Evolutionary conservation across 192 early-diverging fungal genomes (phyloP), one percentile per base, ranked within the genome.

Genomic region (Oehlia diaphana): DNA sequence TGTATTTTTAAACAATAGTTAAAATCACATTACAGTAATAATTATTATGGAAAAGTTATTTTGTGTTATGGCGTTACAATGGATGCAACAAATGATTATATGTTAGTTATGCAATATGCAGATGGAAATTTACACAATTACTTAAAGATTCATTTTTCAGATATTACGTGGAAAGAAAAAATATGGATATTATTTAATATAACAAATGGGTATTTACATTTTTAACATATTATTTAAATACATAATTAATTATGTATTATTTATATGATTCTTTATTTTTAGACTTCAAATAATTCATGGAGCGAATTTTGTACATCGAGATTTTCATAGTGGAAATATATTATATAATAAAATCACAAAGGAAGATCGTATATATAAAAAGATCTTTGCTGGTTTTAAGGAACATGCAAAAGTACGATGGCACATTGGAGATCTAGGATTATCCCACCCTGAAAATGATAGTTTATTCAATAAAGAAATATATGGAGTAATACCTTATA

Each of bases 311-410:
- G 13, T 75, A 26, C 74, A 75, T 58, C 35, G 74, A 19, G 58
- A 75, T 63, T n/a, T 75, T 33, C 74, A 75, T 28, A 28, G 37
- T 33, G 74, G 74, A 53, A 75, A 75, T 23, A 75, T 75, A 37
- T 39, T 71, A 37, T 39, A 19, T 70, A 1, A 2, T 37, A 21
- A n/a, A n/a, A n/a, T n/a, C n/a, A n/a, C n/a, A n/a, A n/a, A n/a
- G n/a, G n/a, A n/a, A n/a, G n/a, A n/a, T n/a, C n/a, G n/a, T n/a
- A n/a, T n/a, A n/a, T n/a, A n/a, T n/a, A n/a, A n/a, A n/a, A n/a
- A n/a, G n/a, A n/a, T n/a, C n/a, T n/a, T n/a, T n/a, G 26, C 26
- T 26, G 26, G 0, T 26, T 26, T 26, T 0, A 0, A 0, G 26
- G 26, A 26, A 26, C 26, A 26, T 26, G 26, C 19, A 71, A 31